Base-by-base conservation (phyloP, 78 protist genomes). In the Emiliania huxleyi region DNA sequence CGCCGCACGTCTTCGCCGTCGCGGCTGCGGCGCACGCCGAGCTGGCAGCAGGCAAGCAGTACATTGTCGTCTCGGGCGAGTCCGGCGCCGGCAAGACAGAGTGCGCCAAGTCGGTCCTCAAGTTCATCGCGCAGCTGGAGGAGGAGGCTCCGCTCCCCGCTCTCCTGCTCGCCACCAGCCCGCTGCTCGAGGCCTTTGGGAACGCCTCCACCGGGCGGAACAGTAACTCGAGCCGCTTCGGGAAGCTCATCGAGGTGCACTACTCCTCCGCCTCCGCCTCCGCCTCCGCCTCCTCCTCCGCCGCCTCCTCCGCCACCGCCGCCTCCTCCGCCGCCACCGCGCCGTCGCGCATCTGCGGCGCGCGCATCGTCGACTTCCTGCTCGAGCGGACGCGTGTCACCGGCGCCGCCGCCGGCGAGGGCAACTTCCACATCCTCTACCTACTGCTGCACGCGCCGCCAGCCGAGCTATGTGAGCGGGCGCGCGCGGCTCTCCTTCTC, bases 371-470 rank as follows among this genome's bases (percentile, higher is more conserved):
- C 46, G 90, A 35, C 43, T 97, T 92, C 93, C 95, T 96, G 84
- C 95, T 96, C 25, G 97, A 96, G 55, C 95, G 96, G 95, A 92
- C 98, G 2, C 96, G 99, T 26, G 97, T 97, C 73, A 95, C 95
- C n/a, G 42, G 33, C 71, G 98, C 94, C 40, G 89, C 89, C 33
- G 93, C 40, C 37, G 94, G 91, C 25, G 99, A 98, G 94, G 93
- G 99, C 52, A 96, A 96, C 94, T 98, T 90, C 94, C 99, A 98
- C 91, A 94, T 97, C 90, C 98, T 98, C 96, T 98, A 98, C 97
- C 97, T 96, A 45, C 90, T 94, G n/a, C 15, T 29, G 56, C 44
- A 44, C 12, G 91, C 87, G 6, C 0, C 45, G 15, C 8, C 21
- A 18, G 35, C 52, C 18, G 90, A 18, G 45, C 21, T 33, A 56